Evolutionary conservation across 495 filamentous ascomycete genomes (phyloP).

Genomic region (Daldinia concentrica): DNA sequence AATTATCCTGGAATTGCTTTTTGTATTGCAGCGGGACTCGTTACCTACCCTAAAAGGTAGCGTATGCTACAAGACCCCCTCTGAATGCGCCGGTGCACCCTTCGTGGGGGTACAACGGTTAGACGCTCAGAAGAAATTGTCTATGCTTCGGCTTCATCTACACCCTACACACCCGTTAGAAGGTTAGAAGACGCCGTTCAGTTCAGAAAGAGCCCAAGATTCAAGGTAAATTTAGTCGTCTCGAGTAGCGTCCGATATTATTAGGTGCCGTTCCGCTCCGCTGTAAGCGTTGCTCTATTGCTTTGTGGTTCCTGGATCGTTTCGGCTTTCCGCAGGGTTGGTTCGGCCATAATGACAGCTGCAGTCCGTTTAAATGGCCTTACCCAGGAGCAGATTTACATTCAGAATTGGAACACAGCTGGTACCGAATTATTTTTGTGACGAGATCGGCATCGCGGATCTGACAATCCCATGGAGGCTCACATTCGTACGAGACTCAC

Average conservation of each 20-base stretch:
- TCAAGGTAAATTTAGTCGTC: conserved; percentile 34
- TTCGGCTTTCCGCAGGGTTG: conserved; percentile 22
- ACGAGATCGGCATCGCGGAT: conserved; percentile 39
- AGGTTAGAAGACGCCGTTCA: conserved; percentile 1
- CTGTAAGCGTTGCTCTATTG: conserved; percentile 21
- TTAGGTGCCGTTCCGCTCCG: conserved; percentile 42
- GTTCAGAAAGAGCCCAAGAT: conserved; percentile 4
- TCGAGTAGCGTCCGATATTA: conserved; percentile 32
- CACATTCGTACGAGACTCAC: conserved; percentile 22
- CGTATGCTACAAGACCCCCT: conserved; percentile 6
- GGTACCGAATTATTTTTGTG: conserved; percentile 30
- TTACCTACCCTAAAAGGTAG: not conserved
- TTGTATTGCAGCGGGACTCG: conserved; percentile 26
- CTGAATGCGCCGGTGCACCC: conserved; percentile 12
- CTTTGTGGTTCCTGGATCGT: conserved; percentile 24
- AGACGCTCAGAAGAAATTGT: conserved; percentile 11
- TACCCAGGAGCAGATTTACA: conserved; percentile 18
- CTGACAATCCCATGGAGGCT: conserved; percentile 37
- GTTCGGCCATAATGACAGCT: conserved; percentile 19
- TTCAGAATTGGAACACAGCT: conserved; percentile 19
- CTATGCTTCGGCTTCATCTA: conserved; percentile 12
- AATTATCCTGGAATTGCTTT: conserved; percentile 12
- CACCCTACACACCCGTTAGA: too few species aligned
- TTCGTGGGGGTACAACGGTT: conserved; percentile 36
- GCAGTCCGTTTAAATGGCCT: conserved; percentile 21